phyloP scores from a whole-genome alignment of 345 rosid genomes.

The Schrenkiella parvula region DNA sequence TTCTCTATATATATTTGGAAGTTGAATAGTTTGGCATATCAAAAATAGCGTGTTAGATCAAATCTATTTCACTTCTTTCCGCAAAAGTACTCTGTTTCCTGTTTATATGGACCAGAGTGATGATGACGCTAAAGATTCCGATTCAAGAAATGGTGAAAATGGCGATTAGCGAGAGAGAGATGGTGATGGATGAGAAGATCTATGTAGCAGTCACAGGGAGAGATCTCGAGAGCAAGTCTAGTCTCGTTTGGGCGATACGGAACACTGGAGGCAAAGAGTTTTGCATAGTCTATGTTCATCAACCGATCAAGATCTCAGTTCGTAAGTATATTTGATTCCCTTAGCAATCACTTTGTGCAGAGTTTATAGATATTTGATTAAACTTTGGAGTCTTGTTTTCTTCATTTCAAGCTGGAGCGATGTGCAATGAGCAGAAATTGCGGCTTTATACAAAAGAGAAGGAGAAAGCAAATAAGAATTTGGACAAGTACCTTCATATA shows the following conservation, averaged over 20 bases:
- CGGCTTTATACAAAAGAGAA: constrained; percentile 32
- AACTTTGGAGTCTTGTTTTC: neutral
- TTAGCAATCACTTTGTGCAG: neutral
- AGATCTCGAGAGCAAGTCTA: constrained; percentile 39
- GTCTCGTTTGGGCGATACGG: constrained; percentile 56
- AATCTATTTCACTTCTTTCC: neutral
- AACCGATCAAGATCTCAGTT: constrained; percentile 35
- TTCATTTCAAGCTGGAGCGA: constrained; percentile 33
- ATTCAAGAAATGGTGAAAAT: neutral
- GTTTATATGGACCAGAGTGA: neutral
- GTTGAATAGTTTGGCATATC: neutral
- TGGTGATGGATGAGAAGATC: constrained; percentile 43
- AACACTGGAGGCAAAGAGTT: constrained; percentile 53
- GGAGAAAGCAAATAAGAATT: constrained; percentile 39
- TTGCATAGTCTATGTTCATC: constrained; percentile 63
- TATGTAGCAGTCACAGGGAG: constrained; percentile 51
- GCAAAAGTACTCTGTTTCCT: neutral
- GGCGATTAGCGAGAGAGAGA: neutral
- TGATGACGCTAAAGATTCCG: constrained; percentile 13
- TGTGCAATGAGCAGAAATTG: constrained; percentile 15
- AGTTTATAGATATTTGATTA: neutral
- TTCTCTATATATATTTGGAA: neutral
- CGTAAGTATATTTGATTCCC: neutral
- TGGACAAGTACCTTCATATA: constrained; percentile 48
- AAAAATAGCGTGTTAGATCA: neutral